These are phyloP conservation scores for Geotrichum candidum DNA, from an alignment of 1,139 yeast genomes.

Conservation along the genomic window DNA sequence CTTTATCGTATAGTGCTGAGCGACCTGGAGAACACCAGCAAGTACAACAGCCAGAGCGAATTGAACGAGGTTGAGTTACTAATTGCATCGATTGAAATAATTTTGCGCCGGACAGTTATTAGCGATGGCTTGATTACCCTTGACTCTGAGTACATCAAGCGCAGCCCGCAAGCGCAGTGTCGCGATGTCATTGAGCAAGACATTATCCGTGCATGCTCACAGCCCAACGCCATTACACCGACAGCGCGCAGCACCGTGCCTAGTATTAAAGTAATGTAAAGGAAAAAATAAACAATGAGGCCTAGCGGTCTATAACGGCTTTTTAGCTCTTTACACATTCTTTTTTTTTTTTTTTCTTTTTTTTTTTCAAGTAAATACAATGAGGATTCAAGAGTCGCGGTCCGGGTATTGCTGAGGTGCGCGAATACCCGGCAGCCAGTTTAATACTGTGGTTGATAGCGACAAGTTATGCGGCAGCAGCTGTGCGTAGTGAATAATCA, in stretches of 20 bases:
- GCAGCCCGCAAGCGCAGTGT: not conserved
- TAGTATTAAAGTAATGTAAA: not conserved
- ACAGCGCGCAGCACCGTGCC: not conserved
- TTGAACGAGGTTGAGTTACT: not conserved
- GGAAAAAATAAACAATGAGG: too few species aligned
- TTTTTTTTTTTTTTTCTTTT: too few species aligned
- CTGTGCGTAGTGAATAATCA: not conserved
- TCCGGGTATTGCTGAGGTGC: not conserved
- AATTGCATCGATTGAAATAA: not conserved
- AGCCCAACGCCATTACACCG: not conserved
- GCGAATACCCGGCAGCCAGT: not conserved
- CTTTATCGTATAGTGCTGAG: constrained; percentile 1
- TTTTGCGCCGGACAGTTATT: not conserved
- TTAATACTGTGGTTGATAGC: not conserved
- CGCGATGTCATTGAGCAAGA: constrained; percentile 9
- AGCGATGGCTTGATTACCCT: constrained; percentile 1
- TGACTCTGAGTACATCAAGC: constrained; percentile 6
- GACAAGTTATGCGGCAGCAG: not conserved
- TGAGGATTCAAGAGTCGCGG: not conserved
- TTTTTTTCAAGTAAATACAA: too few species aligned
- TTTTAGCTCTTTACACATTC: too few species aligned
- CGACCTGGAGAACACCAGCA: not conserved
- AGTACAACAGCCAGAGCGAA: not conserved
- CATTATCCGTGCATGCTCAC: constrained; percentile 1
- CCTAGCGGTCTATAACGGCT: too few species aligned